Evolutionary conservation across 441 rosid genomes (phyloP), one percentile per base, ranked within the genome.

Genomic region (Metrosideros polymorpha): DNA sequence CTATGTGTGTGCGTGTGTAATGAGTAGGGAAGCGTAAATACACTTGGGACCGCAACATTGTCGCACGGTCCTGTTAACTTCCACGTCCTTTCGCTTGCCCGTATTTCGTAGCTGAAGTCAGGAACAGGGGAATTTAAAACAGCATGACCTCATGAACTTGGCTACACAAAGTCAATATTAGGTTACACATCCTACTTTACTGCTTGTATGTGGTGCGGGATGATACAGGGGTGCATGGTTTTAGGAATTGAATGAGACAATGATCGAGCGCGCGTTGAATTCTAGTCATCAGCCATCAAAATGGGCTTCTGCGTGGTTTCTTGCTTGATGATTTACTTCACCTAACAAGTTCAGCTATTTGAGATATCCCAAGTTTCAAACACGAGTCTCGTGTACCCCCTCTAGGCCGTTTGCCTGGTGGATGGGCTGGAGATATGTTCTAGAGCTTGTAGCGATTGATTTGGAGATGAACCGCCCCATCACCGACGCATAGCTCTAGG

Each of bases 1-100:
- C 57, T 59, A 47, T 14, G 27, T 8, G 77, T 4, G 18, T 1
- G 32, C 29, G 18, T 12, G 29, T 59, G 29, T 51, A 3, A 30
- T 39, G 77, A 17, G 8, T 39, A 30, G 61, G 22, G 51, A 17
- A 43, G 49, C 39, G 42, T 19, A 19, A 2, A 61, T 85, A 2
- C 61, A 0, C 9, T 63, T 0, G 87, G 90, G 93, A 88, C 94
- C 93, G 77, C 94, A 87, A 12, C 85, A 57, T 56, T 35, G 42
- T 82, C 79, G 79, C 57, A 61, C 61, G 90, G 90, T 86, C 50
- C 22, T 50, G 32, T 52, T 66, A 49, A 42, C 87, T 88, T 86
- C 94, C 93, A 91, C 93, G 92, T 88, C 85, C 19, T 6, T 57
- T 15, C 29, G 55, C 49, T 39, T 71, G 79, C 4, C 9, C 47